phyloP scores from a whole-genome alignment of 2,329 filamentous ascomycete genomes.

The Endothia cerciana region DNA sequence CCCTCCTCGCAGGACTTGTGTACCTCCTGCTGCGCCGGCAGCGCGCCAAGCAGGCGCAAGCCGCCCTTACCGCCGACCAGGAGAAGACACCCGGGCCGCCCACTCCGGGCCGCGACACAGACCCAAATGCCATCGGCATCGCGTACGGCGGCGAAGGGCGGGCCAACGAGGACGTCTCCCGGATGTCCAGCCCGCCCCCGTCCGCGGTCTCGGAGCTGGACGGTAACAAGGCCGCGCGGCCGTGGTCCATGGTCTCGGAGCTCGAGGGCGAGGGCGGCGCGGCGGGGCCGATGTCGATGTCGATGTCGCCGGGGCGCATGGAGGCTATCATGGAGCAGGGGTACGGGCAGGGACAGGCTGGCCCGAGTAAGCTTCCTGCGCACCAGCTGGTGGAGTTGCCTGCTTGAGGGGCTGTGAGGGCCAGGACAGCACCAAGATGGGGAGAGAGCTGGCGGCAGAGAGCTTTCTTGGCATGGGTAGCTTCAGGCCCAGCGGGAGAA shows the following conservation, averaged over 20 bases:
- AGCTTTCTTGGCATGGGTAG: background rate
- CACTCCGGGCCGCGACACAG: constrained; percentile 9
- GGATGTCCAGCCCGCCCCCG: constrained; percentile 9
- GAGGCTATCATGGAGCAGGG: constrained; percentile 12
- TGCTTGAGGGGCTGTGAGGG: constrained; percentile 13
- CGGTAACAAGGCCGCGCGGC: constrained; percentile 26
- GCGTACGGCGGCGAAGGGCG: background rate
- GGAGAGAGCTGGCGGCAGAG: background rate
- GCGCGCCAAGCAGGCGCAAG: background rate
- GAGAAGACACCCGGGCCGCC: constrained; percentile 7
- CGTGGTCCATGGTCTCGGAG: constrained; percentile 33
- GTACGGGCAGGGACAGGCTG: background rate
- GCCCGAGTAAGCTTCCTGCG: constrained; percentile 20
- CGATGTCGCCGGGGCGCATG: background rate
- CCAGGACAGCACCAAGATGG: background rate
- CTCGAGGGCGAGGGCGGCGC: constrained; percentile 18
- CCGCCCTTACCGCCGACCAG: background rate
- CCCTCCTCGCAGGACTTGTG: constrained; percentile 31
- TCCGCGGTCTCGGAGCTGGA: constrained; percentile 31
- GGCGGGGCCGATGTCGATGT: background rate
- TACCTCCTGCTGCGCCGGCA: constrained; percentile 32
- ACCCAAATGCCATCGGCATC: constrained; percentile 17
- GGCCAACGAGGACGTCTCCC: constrained; percentile 13
- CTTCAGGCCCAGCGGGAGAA: background rate
- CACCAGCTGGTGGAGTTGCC: constrained; percentile 22